Evolutionary conservation across 1,139 yeast genomes (phyloP).

Genomic region (Scheffersomyces parashehatae): DNA sequence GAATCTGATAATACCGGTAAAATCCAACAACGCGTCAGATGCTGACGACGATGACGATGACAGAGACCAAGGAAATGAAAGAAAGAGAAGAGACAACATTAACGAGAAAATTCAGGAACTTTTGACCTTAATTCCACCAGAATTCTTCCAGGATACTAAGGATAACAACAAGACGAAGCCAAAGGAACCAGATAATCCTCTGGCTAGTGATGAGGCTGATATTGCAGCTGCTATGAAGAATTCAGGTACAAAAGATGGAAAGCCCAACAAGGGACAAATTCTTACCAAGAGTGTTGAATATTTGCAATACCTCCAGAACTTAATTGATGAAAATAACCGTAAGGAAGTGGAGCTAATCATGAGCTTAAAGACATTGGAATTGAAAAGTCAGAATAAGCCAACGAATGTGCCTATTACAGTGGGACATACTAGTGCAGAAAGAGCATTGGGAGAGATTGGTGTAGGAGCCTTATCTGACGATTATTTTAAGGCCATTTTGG

Average conservation of each 20-base stretch:
- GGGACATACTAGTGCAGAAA: slow-evolving; percentile 77
- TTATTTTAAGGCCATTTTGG: slow-evolving; percentile 40
- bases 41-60: slow-evolving; percentile 33
- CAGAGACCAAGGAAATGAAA: slow-evolving; percentile 47
- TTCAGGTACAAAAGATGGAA: slow-evolving; percentile 79
- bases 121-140: slow-evolving; percentile 65
- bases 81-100: slow-evolving; percentile 83
- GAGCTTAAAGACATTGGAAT: slow-evolving; percentile 56
- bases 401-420: slow-evolving; percentile 43
- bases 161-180: slow-evolving; percentile 7
- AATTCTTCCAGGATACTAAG: slow-evolving; percentile 43
- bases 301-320: slow-evolving; percentile 68
- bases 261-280: slow-evolving; percentile 92
- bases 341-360: slow-evolving; percentile 74
- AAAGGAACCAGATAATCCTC: slow-evolving; percentile 5
- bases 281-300: slow-evolving; percentile 84
- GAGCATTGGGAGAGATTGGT: slow-evolving; percentile 73
- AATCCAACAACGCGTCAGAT: slow-evolving; percentile 31
- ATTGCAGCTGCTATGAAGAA: slow-evolving; percentile 41
- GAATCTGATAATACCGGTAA: slow-evolving; percentile 33
- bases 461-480: slow-evolving; percentile 73
- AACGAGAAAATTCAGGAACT: slow-evolving; percentile 88
- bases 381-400: slow-evolving; percentile 27
- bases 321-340: slow-evolving; percentile 75
- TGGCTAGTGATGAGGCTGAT: slow-evolving; percentile 20